phyloP scores from a whole-genome alignment of 1,139 yeast genomes.

The Saccharomyces hybrid region DNA sequence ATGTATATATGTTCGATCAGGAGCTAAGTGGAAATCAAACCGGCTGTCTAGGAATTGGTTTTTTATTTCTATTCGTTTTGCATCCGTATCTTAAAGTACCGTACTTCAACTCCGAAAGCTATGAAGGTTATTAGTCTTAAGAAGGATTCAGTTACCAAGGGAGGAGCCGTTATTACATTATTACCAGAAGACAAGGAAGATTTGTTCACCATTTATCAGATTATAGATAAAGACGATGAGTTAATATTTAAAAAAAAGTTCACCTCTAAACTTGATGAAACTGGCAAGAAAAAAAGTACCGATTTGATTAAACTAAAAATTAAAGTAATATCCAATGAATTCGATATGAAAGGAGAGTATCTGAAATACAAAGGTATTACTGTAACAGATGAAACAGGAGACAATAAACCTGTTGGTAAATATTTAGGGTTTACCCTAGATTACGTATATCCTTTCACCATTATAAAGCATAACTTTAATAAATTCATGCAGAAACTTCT shows the following conservation, averaged over 20 bases:
- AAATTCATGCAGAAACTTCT: constrained; percentile 58
- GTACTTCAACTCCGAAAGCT: neutral
- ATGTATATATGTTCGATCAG: no score
- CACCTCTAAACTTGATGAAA: constrained; percentile 23
- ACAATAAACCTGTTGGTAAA: constrained; percentile 56
- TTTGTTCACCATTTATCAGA: constrained; percentile 79
- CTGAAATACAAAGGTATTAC: constrained; percentile 81
- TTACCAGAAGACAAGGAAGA: constrained; percentile 91
- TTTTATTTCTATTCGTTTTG: no score
- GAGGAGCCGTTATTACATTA: constrained; percentile 37
- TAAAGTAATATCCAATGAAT: constrained; percentile 64
- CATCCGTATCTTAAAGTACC: no score
- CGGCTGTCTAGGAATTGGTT: no score
- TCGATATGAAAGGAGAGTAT: constrained; percentile 67
- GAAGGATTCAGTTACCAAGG: constrained; percentile 6
- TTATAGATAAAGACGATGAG: constrained; percentile 69
- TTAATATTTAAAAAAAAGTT: constrained; percentile 53
- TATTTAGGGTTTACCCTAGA: constrained; percentile 83
- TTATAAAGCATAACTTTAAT: constrained; percentile 79
- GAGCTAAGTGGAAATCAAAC: no score
- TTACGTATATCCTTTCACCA: constrained; percentile 57
- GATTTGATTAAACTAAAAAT: constrained; percentile 32
- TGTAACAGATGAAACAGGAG: constrained; percentile 47
- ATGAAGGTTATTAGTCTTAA: constrained; percentile 10
- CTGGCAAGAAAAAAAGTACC: constrained; percentile 26